Evolutionary conservation across 805 yeast genomes (phyloP), one percentile per base, ranked within the genome.

Genomic region (Lipomyces orientalis): DNA sequence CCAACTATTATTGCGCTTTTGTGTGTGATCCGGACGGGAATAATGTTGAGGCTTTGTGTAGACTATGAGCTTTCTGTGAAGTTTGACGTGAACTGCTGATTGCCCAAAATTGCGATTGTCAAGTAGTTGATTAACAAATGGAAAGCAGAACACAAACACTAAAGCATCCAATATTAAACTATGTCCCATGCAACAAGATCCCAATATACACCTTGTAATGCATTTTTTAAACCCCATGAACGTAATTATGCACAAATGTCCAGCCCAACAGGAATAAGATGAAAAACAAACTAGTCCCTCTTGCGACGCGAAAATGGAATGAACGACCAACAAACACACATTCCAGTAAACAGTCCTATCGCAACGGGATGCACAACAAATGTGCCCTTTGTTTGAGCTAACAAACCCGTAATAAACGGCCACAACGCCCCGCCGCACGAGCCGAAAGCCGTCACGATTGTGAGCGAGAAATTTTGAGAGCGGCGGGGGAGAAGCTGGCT

Each of bases 351-450:
- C 59, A 74, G 46, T 19, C 68, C 54, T 19, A 75, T 61, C 6
- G 68, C 75, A 46, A 75, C 62, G 2, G 78, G 78, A 12, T 72
- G 74, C 19, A 75, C 65, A 1, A 73, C 72, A 43, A 55, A 65
- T 4, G 76, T 71, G 8, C 77, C 78, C 39, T 57, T 55, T 12
- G 56, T 46, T 66, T 81, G 80, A 34, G 83, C 75, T 1, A 81
- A 64, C 46, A 76, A 73, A 6, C 97, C 96, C 43, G 88, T 81
- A 1, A 86, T 60, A 68, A 87, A 88, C 0, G 96, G 95, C 19
- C 90, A 70, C 0, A 86, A 82, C 0, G 96, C 94, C 22, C 89
- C 90, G 0, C 97, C 97, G n/a, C 88, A 86, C 1, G 94, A 93
- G 4, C 96, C 97, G 67, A 90, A 75, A 0, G 95, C 93, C 64